Evolutionary conservation across 495 filamentous ascomycete genomes (phyloP), one percentile per base, ranked within the genome.

Genomic region (Platismatia glauca): DNA sequence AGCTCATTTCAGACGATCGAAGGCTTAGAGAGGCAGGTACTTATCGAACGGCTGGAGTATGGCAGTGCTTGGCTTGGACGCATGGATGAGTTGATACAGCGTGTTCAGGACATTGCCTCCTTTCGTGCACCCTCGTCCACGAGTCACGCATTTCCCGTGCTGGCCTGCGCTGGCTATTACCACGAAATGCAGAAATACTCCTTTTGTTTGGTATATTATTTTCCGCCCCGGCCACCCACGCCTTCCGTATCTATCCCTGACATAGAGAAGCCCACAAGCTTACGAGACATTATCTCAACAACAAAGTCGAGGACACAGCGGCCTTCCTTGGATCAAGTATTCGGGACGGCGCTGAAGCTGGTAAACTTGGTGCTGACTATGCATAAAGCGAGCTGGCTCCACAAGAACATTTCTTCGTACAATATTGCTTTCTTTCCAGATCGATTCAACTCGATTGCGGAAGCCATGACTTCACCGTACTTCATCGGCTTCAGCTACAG

Each of bases 381-480:
- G 11, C 70, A 74, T 64, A 74, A 67, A 18, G 66, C 66, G 8
- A 69, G 66, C 31, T 74, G 72, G 70, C 46, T 72, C 35, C 70
- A 74, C 67, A 74, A 74, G 53, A 66, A 58, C 38, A 61, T 72
- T 31, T 65, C 67, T 16, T 65, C 70, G 1, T 66, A 72, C 20
- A 74, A 74, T 50, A 65, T 74, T 58, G 61, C 71, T 20, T 74
- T 72, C 62, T 67, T 71, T 46, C 43, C 43, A 22, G n/a, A 46
- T 46, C 43, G 43, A 22, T 22, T 22, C 20, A 46, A 22, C 9
- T 22, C 43, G 43, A 46, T 22, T n/a, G 43, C 43, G 20, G 43
- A 46, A 22, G 43, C 43, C 43, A 46, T 46, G 43, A 46, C n/a
- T 22, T 7, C 5, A 46, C 43, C 43, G 22, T 9, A 46, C 8